A percentile compares a stretch with the other conserved stretches of the same genome.
phyloP scores from a whole-genome alignment of 108 stramenopile species.

The Pseudonitzschia delicatissima region DNA sequence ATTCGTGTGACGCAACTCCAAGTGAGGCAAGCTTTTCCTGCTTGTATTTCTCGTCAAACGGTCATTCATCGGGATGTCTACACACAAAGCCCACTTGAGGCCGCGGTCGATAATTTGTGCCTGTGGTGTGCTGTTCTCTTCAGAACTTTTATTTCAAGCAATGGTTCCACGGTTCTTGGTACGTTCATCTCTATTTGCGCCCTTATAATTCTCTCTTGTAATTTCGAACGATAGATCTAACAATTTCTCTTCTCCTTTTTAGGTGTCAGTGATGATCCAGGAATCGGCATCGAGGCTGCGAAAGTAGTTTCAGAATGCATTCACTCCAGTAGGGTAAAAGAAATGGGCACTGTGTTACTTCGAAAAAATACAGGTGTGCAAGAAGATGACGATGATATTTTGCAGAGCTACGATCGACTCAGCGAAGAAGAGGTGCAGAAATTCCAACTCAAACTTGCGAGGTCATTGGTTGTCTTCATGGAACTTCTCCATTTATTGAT shows the following conservation, averaged over 20 bases:
- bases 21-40: conserved; percentile 77
- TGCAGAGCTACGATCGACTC: conserved; percentile 52
- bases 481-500: conserved; percentile 82
- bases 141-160: conserved; percentile 79
- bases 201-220: background rate
- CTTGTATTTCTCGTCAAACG: conserved; percentile 79
- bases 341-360: conserved; percentile 69
- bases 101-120: conserved; percentile 74
- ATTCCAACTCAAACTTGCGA: conserved; percentile 68
- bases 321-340: conserved; percentile 81
- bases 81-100: conserved; percentile 81
- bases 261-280: conserved; percentile 55
- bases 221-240: background rate
- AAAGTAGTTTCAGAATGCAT: conserved; percentile 85
- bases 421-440: conserved; percentile 64
- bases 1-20: conserved; percentile 79
- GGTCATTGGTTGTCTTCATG: conserved; percentile 78
- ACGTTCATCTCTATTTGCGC: conserved; percentile 1
- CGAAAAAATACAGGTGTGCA: conserved; percentile 36
- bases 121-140: conserved; percentile 89
- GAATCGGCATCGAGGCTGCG: conserved; percentile 79
- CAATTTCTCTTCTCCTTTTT: background rate
- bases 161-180: conserved; percentile 70
- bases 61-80: conserved; percentile 77
- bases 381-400: conserved; percentile 45